A percentile compares a stretch with the other conserved stretches of the same genome.
Evolutionary conservation across 257 asterid genomes (phyloP).

Genomic region (Euphrasia confusa): DNA sequence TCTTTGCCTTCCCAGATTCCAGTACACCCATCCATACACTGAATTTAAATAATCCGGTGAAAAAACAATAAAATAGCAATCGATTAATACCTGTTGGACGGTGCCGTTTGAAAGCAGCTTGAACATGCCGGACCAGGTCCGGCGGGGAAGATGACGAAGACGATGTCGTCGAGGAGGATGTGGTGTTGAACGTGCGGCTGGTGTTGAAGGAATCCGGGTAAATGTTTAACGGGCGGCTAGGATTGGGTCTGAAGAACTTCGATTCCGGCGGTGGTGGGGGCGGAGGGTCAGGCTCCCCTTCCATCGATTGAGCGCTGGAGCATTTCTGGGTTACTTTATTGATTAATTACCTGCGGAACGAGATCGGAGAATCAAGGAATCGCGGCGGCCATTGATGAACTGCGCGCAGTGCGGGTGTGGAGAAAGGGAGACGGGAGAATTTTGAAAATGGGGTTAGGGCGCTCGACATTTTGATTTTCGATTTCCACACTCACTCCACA

Average conservation of each 20-base stretch:
- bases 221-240: slow-evolving; percentile 48
- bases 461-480: neutral
- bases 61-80: neutral
- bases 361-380: slow-evolving; percentile 5
- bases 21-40: slow-evolving; percentile 1
- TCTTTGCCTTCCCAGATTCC: neutral
- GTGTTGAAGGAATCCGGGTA: slow-evolving; percentile 45
- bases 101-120: slow-evolving; percentile 83
- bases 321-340: slow-evolving; percentile 29
- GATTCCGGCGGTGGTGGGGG: slow-evolving; percentile 39
- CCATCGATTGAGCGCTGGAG: slow-evolving; percentile 53
- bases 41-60: neutral
- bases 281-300: slow-evolving; percentile 84
- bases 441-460: neutral
- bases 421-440: neutral
- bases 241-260: slow-evolving; percentile 40
- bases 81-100: slow-evolving; percentile 54
- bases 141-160: slow-evolving; percentile 64
- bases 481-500: neutral
- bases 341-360: slow-evolving; percentile 6
- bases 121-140: slow-evolving; percentile 59
- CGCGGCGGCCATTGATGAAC: slow-evolving; percentile 30
- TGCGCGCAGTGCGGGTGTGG: slow-evolving; percentile 7
- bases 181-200: slow-evolving; percentile 46
- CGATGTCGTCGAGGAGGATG: slow-evolving; percentile 47